phyloP scores from a whole-genome alignment of 257 asterid genomes.

The Galeopsis tetrahit region DNA sequence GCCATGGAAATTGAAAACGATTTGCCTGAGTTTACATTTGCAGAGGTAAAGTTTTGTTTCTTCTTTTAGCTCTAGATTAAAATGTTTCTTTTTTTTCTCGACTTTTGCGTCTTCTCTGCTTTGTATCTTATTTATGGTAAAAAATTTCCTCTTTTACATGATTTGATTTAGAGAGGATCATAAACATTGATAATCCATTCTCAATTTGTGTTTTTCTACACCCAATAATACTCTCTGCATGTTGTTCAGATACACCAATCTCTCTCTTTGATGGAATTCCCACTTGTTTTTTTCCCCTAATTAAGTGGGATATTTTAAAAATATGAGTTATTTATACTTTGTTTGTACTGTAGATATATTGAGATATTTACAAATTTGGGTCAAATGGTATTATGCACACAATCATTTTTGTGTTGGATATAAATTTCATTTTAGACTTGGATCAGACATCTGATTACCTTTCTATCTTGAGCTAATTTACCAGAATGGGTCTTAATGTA shows the following conservation, averaged over 20 bases:
- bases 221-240: constrained; percentile 23
- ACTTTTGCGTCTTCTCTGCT: not conserved
- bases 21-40: constrained; percentile 58
- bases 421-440: no score
- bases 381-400: no score
- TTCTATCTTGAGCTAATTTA: no score
- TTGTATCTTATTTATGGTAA: not conserved
- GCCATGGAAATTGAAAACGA: constrained; percentile 46
- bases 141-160: constrained; percentile 32
- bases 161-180: not conserved
- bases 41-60: constrained; percentile 51
- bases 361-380: no score
- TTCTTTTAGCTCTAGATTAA: constrained; percentile 21
- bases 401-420: no score
- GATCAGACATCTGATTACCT: no score
- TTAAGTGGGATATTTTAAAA: constrained; percentile 11
- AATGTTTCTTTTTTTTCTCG: constrained; percentile 11
- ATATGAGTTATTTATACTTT: not conserved
- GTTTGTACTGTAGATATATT: no score
- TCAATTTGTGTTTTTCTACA: not conserved
- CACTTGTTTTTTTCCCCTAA: not conserved
- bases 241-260: constrained; percentile 22
- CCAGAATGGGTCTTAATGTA: no score
- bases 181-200: constrained; percentile 6
- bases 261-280: not conserved